Base-by-base conservation (phyloP, 202 grass and related monocot genomes). In the Eragrostis tef region DNA sequence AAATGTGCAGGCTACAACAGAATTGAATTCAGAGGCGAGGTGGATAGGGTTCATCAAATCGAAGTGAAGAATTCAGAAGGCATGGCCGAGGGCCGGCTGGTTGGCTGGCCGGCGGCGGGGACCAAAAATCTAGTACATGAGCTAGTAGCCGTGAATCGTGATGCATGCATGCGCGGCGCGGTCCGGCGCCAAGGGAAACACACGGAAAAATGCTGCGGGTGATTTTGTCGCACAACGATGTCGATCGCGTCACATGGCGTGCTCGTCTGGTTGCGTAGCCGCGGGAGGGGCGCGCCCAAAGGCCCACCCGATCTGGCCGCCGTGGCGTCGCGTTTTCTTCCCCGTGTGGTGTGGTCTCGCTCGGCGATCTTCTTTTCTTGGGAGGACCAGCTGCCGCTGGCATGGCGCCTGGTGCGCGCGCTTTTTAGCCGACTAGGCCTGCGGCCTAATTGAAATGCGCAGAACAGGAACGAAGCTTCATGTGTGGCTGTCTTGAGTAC, bases 141-240 rank as follows among this genome's bases (percentile, higher is more conserved):
- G 42, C 64, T 61, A 15, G 3, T 22, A 22, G 54, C n/a, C 54
- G 54, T 39, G 34, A 22, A 20, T 8, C 54, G 54, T 39, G 34
- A 45, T 27, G 74, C 27, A 44, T 36, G 15, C 43, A 49, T 75
- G 76, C 66, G 34, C 53, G 62, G 36, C 52, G 85, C 68, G 67
- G 68, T 67, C 58, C 58, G 79, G 56, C 48, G 45, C 31, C 58
- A 9, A 29, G 13, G 15, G 41, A 66, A 65, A 65, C 74, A 44
- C 29, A 41, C 26, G 11, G 81, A 56, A 75, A 68, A 84, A 80
- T n/a, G 63, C 45, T 36, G 44, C 44, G 51, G 42, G 51, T 73
- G 81, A 69, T 84, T 83, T 87, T 73, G 81, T 84, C 52, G 75
- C 44, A 20, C 60, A 20, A 64, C 41, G 69, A 68, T 36, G 34